Percentiles rank a stretch among this genome's conserved stretches.
Evolutionary conservation across 2,329 filamentous ascomycete species (phyloP).

Genomic region (Ophiostoma australiae): DNA sequence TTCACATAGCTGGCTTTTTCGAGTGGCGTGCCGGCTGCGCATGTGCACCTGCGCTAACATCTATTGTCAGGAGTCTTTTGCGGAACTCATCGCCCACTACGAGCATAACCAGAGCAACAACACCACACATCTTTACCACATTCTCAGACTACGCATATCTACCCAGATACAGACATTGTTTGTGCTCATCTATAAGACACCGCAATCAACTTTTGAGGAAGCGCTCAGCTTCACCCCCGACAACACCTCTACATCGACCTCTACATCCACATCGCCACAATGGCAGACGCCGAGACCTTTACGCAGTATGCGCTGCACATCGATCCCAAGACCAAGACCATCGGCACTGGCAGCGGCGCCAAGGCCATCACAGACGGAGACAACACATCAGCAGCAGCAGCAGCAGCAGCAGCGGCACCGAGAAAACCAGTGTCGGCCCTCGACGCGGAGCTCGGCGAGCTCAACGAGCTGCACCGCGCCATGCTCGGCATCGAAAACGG

Average conservation of each 20-base stretch:
- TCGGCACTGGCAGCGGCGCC: background rate
- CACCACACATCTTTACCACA: background rate
- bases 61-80: background rate
- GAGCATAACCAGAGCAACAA: background rate
- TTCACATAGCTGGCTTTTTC: conserved; percentile 21
- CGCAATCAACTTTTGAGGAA: background rate
- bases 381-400: background rate
- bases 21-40: background rate
- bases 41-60: background rate
- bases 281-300: conserved; percentile 67
- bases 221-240: background rate
- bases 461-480: conserved; percentile 74
- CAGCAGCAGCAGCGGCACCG: conserved; percentile 71
- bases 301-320: conserved; percentile 75
- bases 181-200: background rate
- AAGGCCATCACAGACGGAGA: conserved; percentile 1
- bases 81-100: background rate
- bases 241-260: background rate
- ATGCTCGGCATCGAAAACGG: conserved; percentile 63
- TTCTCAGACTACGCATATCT: no score
- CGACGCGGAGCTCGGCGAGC: conserved; percentile 59
- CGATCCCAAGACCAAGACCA: conserved; percentile 64
- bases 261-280: conserved; percentile 31
- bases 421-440: conserved; percentile 52
- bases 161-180: background rate